phyloP scores from a whole-genome alignment of 1,139 yeast species.

The Debaryomyces sp. region DNA sequence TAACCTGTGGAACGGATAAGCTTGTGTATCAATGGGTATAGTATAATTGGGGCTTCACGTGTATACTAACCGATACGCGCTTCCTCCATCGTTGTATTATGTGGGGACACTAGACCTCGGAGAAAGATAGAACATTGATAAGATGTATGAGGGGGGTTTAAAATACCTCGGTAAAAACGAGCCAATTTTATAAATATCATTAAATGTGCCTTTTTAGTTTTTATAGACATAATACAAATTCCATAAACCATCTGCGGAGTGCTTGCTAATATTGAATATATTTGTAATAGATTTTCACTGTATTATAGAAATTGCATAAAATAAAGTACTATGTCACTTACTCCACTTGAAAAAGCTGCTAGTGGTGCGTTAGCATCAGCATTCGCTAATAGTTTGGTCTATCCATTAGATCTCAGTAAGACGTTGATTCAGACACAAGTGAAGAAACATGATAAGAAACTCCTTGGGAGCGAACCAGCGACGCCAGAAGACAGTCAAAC shows the following conservation, averaged over 20 bases:
- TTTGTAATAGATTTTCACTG: background rate
- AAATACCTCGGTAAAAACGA: conserved; percentile 5
- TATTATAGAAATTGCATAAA: conserved; percentile 6
- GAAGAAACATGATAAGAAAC: conserved; percentile 22
- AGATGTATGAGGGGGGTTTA: conserved; percentile 2
- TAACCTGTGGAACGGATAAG: conserved; percentile 53
- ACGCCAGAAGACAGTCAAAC: conserved; percentile 28
- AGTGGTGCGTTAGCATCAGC: conserved; percentile 87
- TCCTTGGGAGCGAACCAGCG: conserved; percentile 4
- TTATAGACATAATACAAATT: background rate
- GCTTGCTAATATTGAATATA: background rate
- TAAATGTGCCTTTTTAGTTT: background rate
- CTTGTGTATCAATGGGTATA: conserved; percentile 24
- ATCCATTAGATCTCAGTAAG: conserved; percentile 74
- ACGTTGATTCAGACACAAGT: conserved; percentile 75
- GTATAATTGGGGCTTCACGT: conserved; percentile 4
- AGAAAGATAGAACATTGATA: background rate
- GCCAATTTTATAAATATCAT: conserved; percentile 1
- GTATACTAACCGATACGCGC: background rate
- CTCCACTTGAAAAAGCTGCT: conserved; percentile 73
- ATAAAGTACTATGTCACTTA: conserved; percentile 36
- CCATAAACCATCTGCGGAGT: background rate
- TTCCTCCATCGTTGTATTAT: background rate
- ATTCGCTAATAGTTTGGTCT: conserved; percentile 76
- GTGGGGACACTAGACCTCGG: conserved; percentile 8